A percentile compares a stretch with the other conserved stretches of the same genome.
phyloP scores from a whole-genome alignment of 176 grass and related monocot species.

The Dendrocalamus sinicus region DNA sequence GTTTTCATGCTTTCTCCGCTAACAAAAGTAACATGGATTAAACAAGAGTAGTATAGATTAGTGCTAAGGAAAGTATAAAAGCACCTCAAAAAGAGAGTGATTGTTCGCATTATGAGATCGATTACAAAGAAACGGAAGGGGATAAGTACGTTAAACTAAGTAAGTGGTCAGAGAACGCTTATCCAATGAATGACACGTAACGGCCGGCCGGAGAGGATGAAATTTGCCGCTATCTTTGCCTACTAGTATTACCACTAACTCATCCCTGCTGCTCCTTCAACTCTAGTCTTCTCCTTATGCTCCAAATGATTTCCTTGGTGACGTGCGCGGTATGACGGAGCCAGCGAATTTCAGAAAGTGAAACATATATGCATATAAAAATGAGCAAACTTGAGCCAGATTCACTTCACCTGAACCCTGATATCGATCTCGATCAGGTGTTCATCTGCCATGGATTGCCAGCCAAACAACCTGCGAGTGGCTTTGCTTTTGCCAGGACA shows the following conservation, averaged over 20 bases:
- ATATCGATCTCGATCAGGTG: constrained; percentile 13
- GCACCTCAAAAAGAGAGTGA: too few species aligned
- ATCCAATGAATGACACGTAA: not conserved
- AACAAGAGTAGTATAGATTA: too few species aligned
- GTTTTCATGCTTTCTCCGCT: too few species aligned
- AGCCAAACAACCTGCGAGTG: not conserved
- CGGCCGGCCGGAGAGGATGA: not conserved
- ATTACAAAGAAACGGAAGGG: not conserved
- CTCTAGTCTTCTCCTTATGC: constrained; percentile 5
- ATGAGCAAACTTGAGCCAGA: not conserved
- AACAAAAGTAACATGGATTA: too few species aligned
- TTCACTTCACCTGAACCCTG: constrained; percentile 39
- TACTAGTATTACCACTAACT: not conserved
- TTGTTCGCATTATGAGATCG: not conserved
- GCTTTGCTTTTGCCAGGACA: not conserved
- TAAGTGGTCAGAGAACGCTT: constrained; percentile 3
- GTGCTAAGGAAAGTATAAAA: too few species aligned
- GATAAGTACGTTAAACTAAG: not conserved
- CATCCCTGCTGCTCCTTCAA: not conserved
- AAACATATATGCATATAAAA: not conserved
- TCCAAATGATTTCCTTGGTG: not conserved
- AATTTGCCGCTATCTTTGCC: not conserved
- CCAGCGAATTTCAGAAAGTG: not conserved
- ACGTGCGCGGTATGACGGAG: not conserved
- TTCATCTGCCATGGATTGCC: not conserved